Conservation (phyloP, 2,329 filamentous ascomycete genomes). For the Eutypella sp. region DNA sequence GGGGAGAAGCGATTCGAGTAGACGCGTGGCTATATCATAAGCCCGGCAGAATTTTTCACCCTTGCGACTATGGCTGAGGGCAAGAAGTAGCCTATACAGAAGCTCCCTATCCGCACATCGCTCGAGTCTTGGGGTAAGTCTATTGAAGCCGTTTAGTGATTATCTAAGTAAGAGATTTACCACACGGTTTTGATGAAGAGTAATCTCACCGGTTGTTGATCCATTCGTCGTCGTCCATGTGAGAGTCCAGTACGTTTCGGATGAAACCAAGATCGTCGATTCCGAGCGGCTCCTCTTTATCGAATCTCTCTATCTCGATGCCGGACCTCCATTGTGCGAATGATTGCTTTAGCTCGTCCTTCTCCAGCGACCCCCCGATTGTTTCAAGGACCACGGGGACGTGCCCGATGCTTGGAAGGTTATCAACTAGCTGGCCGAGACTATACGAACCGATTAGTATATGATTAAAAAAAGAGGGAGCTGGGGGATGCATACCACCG, state of each 20-base stretch:
- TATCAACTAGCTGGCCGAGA: not conserved
- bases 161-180: not conserved
- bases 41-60: not conserved
- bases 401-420: not conserved
- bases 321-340: not conserved
- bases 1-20: not conserved
- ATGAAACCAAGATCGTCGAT: not conserved
- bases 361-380: not conserved
- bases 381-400: not conserved
- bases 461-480: not conserved
- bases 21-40: not conserved
- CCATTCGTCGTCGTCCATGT: not conserved
- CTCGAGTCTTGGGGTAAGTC: not conserved
- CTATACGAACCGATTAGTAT: not conserved
- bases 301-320: not conserved
- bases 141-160: not conserved
- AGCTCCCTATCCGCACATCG: not conserved
- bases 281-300: not conserved
- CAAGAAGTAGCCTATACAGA: not conserved
- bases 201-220: not conserved
- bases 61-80: not conserved
- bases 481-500: not conserved
- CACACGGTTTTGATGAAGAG: not conserved
- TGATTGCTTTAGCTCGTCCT: not conserved
- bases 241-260: not conserved